phyloP scores from a whole-genome alignment of 495 filamentous ascomycete genomes.

The Aspergillus funiculosus region DNA sequence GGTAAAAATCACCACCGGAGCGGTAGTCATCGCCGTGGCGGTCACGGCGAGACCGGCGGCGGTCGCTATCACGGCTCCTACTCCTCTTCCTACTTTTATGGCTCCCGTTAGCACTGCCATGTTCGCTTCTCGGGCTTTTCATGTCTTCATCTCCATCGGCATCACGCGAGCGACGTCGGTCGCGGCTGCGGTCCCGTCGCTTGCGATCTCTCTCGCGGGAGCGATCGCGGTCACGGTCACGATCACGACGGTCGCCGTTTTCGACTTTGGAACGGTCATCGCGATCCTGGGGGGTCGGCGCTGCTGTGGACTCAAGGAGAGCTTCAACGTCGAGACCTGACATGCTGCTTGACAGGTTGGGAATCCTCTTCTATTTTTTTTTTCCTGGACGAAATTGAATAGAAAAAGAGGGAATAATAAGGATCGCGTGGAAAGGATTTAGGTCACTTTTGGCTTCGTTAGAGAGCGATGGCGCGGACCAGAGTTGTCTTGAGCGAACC shows the following conservation, averaged over 20 bases:
- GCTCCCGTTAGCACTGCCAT: conserved; percentile 74
- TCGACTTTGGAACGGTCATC: conserved; percentile 56
- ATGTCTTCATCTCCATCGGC: conserved; percentile 59
- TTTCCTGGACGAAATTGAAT: conserved; percentile 16
- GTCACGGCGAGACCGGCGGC: conserved; percentile 73
- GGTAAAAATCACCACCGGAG: conserved; percentile 67
- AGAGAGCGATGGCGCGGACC: conserved; percentile 35
- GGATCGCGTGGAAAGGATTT: conserved; percentile 30
- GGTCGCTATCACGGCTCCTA: conserved; percentile 73
- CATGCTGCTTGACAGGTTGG: conserved; percentile 48
- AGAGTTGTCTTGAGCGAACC: conserved; percentile 33
- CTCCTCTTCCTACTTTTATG: conserved; percentile 79
- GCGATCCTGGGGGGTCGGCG: conserved; percentile 49
- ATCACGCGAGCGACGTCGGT: conserved; percentile 61
- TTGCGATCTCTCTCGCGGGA: conserved; percentile 57
- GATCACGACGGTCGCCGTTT: conserved; percentile 50
- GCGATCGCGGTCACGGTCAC: conserved; percentile 51
- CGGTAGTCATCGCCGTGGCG: conserved; percentile 63
- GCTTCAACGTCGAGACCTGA: conserved; percentile 91
- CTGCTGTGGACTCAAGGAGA: conserved; percentile 84
- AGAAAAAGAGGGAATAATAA: conserved; percentile 17
- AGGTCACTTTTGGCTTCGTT: conserved; percentile 45
- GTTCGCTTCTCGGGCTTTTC: conserved; percentile 70
- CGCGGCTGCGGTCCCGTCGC: conserved; percentile 55
- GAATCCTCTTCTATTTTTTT: conserved; percentile 14